Conservation (phyloP, 345 rosid species). For the Lagerstroemia speciosa region DNA sequence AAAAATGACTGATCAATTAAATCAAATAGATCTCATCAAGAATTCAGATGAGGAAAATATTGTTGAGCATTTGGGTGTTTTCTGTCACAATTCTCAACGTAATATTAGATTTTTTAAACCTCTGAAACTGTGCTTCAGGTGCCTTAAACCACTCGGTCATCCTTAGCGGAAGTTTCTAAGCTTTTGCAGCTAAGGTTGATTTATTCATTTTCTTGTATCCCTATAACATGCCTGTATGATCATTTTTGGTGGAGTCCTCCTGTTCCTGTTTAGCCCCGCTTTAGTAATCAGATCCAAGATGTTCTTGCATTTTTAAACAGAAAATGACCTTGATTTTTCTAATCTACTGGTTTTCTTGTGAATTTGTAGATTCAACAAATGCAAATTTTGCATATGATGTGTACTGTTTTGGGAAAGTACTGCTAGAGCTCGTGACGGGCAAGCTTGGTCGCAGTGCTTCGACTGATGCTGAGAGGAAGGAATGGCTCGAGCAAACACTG, state of each 20-base stretch:
- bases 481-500: slow-evolving; percentile 62
- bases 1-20: too few relatives aligned
- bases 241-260: background rate
- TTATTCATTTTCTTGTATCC: too few relatives aligned
- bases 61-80: too few relatives aligned
- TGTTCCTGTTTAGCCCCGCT: background rate
- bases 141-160: too few relatives aligned
- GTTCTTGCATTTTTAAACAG: background rate
- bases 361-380: slow-evolving; percentile 42
- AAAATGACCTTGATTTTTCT: background rate
- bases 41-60: too few relatives aligned
- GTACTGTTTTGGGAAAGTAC: slow-evolving; percentile 95
- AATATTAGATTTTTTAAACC: too few relatives aligned
- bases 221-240: too few relatives aligned
- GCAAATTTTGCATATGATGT: slow-evolving; percentile 73
- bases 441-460: slow-evolving; percentile 75
- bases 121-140: too few relatives aligned
- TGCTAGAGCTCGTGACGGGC: slow-evolving; percentile 92
- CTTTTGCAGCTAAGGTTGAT: too few relatives aligned
- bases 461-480: slow-evolving; percentile 50
- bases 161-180: too few relatives aligned
- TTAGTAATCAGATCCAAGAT: background rate
- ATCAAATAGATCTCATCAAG: too few relatives aligned
- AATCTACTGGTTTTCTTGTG: slow-evolving; percentile 1
- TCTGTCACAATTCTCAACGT: too few relatives aligned